Percentiles rank a stretch among this genome's conserved stretches.
Conservation (phyloP, 345 rosid species). For the Salix brachista region DNA sequence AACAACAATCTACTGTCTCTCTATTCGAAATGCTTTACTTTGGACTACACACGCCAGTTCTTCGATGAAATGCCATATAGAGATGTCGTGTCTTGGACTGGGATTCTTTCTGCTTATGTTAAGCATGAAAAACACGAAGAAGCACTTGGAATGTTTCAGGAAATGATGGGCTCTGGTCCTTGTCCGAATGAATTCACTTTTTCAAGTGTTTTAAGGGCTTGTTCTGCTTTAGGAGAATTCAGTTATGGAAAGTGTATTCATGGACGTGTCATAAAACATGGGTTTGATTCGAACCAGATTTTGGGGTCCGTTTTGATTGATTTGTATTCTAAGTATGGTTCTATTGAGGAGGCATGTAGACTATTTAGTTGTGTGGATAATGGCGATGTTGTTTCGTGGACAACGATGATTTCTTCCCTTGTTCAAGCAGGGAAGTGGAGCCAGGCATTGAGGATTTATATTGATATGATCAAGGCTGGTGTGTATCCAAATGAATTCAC, state of each 20-base stretch:
- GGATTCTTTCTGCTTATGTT: conserved; percentile 46
- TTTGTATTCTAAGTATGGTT: conserved; percentile 52
- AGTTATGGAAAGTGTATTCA: conserved; percentile 46
- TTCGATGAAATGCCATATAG: conserved; percentile 69
- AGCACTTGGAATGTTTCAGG: conserved; percentile 39
- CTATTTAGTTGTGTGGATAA: conserved; percentile 37
- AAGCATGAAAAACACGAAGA: conserved; percentile 35
- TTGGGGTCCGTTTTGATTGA: conserved; percentile 48
- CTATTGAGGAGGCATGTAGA: conserved; percentile 36
- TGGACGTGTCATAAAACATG: conserved; percentile 42
- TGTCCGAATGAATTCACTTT: conserved; percentile 62
- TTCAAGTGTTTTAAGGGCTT: conserved; percentile 48
- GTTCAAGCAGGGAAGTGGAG: conserved; percentile 44
- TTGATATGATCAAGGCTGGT: conserved; percentile 46
- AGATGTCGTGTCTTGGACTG: conserved; percentile 69
- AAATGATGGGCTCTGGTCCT: conserved; percentile 40
- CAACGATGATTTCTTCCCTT: conserved; percentile 54
- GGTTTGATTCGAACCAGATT: conserved; percentile 43
- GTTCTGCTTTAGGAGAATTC: conserved; percentile 42
- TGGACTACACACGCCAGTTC: conserved; percentile 41
- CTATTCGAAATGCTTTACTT: conserved; percentile 38
- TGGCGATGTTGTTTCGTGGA: conserved; percentile 61
- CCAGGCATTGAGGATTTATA: conserved; percentile 45
- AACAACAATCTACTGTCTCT: conserved; percentile 59
- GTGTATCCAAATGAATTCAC: conserved; percentile 57